Evolutionary conservation across 345 rosid genomes (phyloP).

Genomic region (Corchorus olitorius): DNA sequence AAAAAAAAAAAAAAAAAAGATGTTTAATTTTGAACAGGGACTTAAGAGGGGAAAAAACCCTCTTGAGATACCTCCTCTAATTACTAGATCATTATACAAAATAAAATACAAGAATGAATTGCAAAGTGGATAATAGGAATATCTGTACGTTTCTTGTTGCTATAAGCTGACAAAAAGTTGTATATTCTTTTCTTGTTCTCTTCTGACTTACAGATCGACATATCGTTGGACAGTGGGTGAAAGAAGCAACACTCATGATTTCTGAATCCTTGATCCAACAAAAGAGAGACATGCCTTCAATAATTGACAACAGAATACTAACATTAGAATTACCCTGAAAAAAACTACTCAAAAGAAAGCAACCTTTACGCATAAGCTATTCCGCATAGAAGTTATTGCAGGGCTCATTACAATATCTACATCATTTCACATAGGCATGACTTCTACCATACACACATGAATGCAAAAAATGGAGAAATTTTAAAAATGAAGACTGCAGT

Average conservation of each 20-base stretch:
- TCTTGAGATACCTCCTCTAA: background rate
- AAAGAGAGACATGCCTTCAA: constrained; percentile 67
- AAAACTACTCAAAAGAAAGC: background rate
- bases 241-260: constrained; percentile 67
- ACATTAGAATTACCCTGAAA: background rate
- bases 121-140: background rate
- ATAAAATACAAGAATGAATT: background rate
- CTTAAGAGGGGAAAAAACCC: background rate
- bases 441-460: background rate
- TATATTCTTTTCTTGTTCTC: background rate
- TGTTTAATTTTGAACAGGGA: background rate
- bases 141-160: background rate
- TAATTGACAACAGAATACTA: constrained; percentile 3
- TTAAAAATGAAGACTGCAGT: background rate
- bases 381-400: background rate
- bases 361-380: background rate
- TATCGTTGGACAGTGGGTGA: constrained; percentile 85
- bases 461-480: background rate
- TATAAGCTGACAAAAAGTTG: background rate
- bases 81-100: background rate
- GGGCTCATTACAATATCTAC: background rate
- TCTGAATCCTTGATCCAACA: constrained; percentile 78
- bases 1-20: background rate
- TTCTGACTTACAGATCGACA: constrained; percentile 66
- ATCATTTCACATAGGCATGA: background rate